Evolutionary conservation across 768 basidiomycete genomes (phyloP), one percentile per base, ranked within the genome.

Genomic region (Hysterangium stoloniferum): DNA sequence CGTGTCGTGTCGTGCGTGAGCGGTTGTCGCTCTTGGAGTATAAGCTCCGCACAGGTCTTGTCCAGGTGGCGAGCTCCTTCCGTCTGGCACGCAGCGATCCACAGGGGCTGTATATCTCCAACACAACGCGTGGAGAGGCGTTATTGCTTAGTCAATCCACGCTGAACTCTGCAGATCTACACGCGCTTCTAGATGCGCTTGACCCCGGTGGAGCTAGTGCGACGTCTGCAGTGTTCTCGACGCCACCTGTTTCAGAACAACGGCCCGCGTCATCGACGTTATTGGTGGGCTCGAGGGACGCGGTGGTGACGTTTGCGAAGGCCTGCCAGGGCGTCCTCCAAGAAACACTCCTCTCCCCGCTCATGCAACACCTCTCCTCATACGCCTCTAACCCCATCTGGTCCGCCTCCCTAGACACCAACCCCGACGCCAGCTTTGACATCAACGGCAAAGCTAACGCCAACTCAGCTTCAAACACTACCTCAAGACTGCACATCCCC

Each of bases 61-160:
- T 68, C 7, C 80, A 83, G 36, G 71, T 84, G 3, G 77, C 82
- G 2, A 72, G 71, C 2, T 69, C 72, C 19, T 77, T 95, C 59
- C 72, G 78, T 36, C 62, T 78, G 24, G 74, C 78, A 3, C 69
- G 75, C 40, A 71, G 66, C 20, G 79, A 82, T 54, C 76, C 80
- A 1, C 60, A 66, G 1, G 75, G 76, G 15, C 72, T 78, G 56
- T 72, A 73, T 43, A 71, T 82, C 22, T 76, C 80, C 0, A 76
- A 75, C 48, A 67, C 77, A 4, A 75, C 80, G 34, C 79, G 70
- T 48, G 92, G 91, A 19, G 77, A 80, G 53, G 77, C 79, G 15
- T 76, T 84, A 52, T 62, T 87, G n/a, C 72, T 98, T 24, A 78
- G 82, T 45, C 90, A 93, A 58, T 95, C 92, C 1, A 67, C 80